These are phyloP conservation scores for Rhodotorula sp. DNA, from an alignment of 1,284 basidiomycete genomes.

Conservation along the genomic window DNA sequence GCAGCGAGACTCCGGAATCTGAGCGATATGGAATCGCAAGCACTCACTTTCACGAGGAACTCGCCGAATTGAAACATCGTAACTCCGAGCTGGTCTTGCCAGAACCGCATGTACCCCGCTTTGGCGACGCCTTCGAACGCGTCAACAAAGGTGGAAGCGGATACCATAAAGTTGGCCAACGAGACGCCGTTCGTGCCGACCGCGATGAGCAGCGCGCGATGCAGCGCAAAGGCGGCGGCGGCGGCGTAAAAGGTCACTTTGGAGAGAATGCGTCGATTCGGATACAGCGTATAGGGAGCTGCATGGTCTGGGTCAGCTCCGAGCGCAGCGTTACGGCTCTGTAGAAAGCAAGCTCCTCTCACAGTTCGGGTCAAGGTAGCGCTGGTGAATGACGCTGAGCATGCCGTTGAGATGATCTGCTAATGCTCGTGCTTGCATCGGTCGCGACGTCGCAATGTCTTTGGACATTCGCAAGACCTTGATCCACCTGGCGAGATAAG, in stretches of 20 bases:
- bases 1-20: background rate
- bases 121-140: conserved; percentile 18
- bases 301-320: background rate
- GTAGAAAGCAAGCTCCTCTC: background rate
- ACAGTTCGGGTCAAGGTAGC: conserved; percentile 13
- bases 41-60: conserved; percentile 16
- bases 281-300: conserved; percentile 7
- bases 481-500: conserved; percentile 8
- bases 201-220: conserved; percentile 15
- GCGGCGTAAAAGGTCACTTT: conserved; percentile 5
- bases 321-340: background rate
- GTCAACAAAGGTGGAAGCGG: conserved; percentile 3
- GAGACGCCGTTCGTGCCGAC: conserved; percentile 15
- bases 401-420: conserved; percentile 20
- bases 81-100: conserved; percentile 8
- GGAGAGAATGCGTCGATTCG: background rate
- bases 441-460: conserved; percentile 16
- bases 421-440: conserved; percentile 15
- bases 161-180: conserved; percentile 16
- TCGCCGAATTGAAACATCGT: conserved; percentile 19
- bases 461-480: conserved; percentile 22
- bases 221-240: conserved; percentile 9
- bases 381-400: conserved; percentile 16
- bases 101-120: conserved; percentile 5
- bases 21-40: too few species aligned